These are phyloP conservation scores for Erythrophleum fordii DNA, from an alignment of 306 rosid genomes.

Conservation along the genomic window DNA sequence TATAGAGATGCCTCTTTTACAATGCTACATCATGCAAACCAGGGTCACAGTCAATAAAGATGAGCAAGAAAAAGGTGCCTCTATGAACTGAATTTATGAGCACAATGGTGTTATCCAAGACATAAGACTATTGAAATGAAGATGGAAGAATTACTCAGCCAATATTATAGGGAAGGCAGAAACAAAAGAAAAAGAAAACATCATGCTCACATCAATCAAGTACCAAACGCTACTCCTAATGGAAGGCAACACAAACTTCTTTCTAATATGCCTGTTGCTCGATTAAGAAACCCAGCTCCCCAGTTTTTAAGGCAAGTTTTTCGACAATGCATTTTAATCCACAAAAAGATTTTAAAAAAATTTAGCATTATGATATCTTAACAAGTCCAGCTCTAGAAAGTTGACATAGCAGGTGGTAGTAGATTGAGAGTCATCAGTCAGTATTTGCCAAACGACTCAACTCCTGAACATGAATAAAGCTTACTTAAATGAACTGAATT, in stretches of 20 bases:
- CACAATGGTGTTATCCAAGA: too few species aligned
- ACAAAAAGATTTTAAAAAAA: neutral
- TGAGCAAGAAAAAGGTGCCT: neutral
- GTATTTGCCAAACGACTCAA: constrained; percentile 3
- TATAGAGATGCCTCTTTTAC: neutral
- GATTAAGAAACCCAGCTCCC: neutral
- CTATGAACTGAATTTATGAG: too few species aligned
- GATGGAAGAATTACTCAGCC: neutral
- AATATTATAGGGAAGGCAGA: too few species aligned
- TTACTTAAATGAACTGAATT: constrained; percentile 15
- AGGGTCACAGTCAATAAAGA: neutral
- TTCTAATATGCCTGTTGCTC: neutral
- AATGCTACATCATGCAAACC: neutral
- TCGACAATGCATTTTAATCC: neutral
- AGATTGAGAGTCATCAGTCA: constrained; percentile 10
- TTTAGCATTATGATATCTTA: constrained; percentile 23
- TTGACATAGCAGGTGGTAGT: constrained; percentile 13
- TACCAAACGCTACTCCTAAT: constrained; percentile 5
- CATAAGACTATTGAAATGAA: neutral
- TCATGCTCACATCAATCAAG: neutral
- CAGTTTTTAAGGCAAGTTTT: constrained; percentile 2
- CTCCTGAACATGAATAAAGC: neutral
- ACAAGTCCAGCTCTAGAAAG: constrained; percentile 6
- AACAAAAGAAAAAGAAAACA: too few species aligned
- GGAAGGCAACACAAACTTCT: neutral